phyloP scores from a whole-genome alignment of 2,329 filamentous ascomycete species.

The Septoria petroselini region DNA sequence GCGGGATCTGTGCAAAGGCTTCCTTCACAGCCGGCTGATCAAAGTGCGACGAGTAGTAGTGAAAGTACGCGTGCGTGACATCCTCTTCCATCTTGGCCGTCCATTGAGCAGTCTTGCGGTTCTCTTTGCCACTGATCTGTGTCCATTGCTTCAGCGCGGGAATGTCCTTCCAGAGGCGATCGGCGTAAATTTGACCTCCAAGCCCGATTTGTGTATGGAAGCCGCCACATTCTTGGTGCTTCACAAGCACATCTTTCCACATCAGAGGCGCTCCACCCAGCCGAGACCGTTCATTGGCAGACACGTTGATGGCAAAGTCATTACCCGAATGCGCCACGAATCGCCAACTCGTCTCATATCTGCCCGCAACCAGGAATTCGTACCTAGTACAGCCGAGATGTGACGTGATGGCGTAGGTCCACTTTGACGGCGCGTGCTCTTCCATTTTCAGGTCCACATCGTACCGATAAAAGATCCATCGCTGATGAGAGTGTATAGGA shows the following conservation, averaged over 20 bases:
- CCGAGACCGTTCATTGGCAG: slow-evolving; percentile 76
- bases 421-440: slow-evolving; percentile 71
- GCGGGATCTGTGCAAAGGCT: slow-evolving; percentile 95
- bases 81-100: slow-evolving; percentile 94
- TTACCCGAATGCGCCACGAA: slow-evolving; percentile 96
- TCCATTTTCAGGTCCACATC: slow-evolving; percentile 88
- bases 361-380: slow-evolving; percentile 90
- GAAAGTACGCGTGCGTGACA: slow-evolving; percentile 93
- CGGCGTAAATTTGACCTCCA: slow-evolving; percentile 92
- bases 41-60: slow-evolving; percentile 98
- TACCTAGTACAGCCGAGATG: slow-evolving; percentile 97
- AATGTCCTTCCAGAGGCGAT: slow-evolving; percentile 94
- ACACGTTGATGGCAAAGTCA: slow-evolving; percentile 86
- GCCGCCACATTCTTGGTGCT: slow-evolving; percentile 92
- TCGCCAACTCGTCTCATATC: slow-evolving; percentile 86
- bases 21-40: slow-evolving; percentile 93
- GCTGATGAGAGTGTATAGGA: slow-evolving; percentile 81
- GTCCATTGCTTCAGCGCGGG: slow-evolving; percentile 94
- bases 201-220: slow-evolving; percentile 92
- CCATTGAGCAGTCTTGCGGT: slow-evolving; percentile 85
- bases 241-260: slow-evolving; percentile 99
- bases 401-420: slow-evolving; percentile 98
- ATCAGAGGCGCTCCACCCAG: slow-evolving; percentile 89
- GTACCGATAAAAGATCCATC: slow-evolving; percentile 95
- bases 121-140: slow-evolving; percentile 86